A percentile compares a stretch with the other conserved stretches of the same genome.
These are phyloP conservation scores for Pisolithus microcarpus DNA, from an alignment of 768 basidiomycete genomes.

Conservation along the genomic window DNA sequence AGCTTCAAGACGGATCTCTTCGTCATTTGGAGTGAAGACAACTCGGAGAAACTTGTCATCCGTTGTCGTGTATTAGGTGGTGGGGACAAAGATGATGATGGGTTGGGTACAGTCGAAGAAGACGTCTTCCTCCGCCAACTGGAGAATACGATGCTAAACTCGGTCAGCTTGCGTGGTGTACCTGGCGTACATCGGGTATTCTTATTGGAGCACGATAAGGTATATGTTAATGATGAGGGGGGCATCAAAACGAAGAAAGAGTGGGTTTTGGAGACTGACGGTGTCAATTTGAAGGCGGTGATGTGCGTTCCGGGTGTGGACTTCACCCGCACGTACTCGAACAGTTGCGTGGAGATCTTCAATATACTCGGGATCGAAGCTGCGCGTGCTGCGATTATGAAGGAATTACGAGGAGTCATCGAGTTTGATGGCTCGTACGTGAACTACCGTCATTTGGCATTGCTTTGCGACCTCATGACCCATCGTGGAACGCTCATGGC, in stretches of 20 bases:
- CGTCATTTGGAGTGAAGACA: slow-evolving; percentile 98
- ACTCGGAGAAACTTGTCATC: slow-evolving; percentile 93
- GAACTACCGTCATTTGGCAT: slow-evolving; percentile 93
- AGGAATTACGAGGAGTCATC: slow-evolving; percentile 90
- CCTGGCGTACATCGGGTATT: slow-evolving; percentile 87
- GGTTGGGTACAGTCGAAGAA: slow-evolving; percentile 70
- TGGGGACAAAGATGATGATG: slow-evolving; percentile 81
- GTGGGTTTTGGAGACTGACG: slow-evolving; percentile 97
- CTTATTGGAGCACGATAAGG: slow-evolving; percentile 82
- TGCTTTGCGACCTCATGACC: slow-evolving; percentile 98
- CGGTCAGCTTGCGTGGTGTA: slow-evolving; percentile 91
- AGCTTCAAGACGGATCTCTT: slow-evolving; percentile 95
- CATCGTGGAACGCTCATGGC: slow-evolving; percentile 93
- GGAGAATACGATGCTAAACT: slow-evolving; percentile 94
- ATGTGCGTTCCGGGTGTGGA: slow-evolving; percentile 96
- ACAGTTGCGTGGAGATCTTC: slow-evolving; percentile 94
- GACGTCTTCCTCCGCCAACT: slow-evolving; percentile 95
- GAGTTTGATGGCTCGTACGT: slow-evolving; percentile 99
- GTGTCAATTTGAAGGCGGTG: slow-evolving; percentile 90
- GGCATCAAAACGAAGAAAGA: slow-evolving; percentile 60
- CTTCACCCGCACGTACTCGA: slow-evolving; percentile 88
- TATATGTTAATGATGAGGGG: slow-evolving; percentile 57
- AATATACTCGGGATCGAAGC: slow-evolving; percentile 95
- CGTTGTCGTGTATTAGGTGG: slow-evolving; percentile 90
- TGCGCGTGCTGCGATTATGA: slow-evolving; percentile 89